Conservation (phyloP, 192 early-diverging fungal species). For the Rhizoclosmatium sp. region DNA sequence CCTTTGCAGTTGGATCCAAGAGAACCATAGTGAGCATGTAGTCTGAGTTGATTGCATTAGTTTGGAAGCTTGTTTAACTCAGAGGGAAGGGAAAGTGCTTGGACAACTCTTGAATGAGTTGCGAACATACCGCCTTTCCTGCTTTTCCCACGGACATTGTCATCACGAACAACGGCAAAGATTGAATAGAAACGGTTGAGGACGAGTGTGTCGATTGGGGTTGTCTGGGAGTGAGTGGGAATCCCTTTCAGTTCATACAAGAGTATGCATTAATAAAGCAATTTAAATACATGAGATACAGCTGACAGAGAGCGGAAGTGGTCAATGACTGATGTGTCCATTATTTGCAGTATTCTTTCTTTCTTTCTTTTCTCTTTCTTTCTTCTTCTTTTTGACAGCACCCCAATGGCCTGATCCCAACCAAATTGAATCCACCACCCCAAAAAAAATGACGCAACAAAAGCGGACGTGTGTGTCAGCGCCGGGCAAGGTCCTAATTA, state of each 20-base stretch:
- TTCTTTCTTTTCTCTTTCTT: no score
- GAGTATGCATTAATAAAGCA: no score
- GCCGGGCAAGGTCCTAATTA: constrained; percentile 93
- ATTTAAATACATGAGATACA: no score
- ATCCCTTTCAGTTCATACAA: no score
- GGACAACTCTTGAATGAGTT: neutral
- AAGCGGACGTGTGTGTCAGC: constrained; percentile 69
- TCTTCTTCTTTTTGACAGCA: no score
- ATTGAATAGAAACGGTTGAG: neutral
- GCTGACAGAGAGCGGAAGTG: no score
- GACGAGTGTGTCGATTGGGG: neutral
- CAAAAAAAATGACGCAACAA: neutral
- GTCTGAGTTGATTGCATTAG: neutral
- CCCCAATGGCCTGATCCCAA: neutral
- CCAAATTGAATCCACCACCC: neutral
- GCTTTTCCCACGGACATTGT: neutral
- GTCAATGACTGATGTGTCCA: no score
- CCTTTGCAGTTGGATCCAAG: neutral
- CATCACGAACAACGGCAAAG: constrained; percentile 6
- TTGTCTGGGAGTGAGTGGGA: neutral
- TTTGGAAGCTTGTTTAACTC: neutral
- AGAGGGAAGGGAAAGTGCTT: neutral
- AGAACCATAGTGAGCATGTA: constrained; percentile 7
- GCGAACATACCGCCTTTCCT: neutral
- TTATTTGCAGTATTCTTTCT: no score